Percentiles rank a stretch among this genome's conserved stretches.
phyloP scores from a whole-genome alignment of 176 grass and related monocot genomes.

The Phragmites australis region DNA sequence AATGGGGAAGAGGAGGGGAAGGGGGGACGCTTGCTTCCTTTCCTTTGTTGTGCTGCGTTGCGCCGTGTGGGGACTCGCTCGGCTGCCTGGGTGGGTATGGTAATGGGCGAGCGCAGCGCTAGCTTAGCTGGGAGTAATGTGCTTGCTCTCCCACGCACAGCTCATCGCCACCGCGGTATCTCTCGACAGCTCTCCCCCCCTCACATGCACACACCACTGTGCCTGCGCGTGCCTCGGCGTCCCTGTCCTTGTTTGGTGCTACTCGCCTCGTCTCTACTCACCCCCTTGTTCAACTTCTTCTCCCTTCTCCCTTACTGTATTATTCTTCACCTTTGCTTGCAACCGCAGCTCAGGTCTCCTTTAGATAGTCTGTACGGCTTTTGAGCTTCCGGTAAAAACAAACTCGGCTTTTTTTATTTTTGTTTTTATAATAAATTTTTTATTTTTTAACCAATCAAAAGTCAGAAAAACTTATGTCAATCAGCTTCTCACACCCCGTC shows the following conservation, averaged over 20 bases:
- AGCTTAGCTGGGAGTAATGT: neutral
- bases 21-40: neutral
- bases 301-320: too few relatives aligned
- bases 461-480: too few relatives aligned
- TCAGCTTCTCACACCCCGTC: too few relatives aligned
- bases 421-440: too few relatives aligned
- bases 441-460: too few relatives aligned
- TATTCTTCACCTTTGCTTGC: too few relatives aligned
- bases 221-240: too few relatives aligned
- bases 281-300: too few relatives aligned
- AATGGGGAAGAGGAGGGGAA: neutral
- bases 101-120: neutral
- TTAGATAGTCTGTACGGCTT: too few relatives aligned
- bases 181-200: conserved; percentile 26
- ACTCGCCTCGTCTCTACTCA: neutral
- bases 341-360: too few relatives aligned
- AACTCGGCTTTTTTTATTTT: too few relatives aligned
- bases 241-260: neutral
- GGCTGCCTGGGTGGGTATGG: neutral
- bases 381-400: too few relatives aligned
- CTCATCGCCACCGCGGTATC: conserved; percentile 35
- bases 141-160: conserved; percentile 38
- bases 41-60: conserved; percentile 4
- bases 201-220: conserved; percentile 44
- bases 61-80: neutral